Evolutionary conservation across 768 basidiomycete species (phyloP).

Genomic region (Coprinopsis marcescibilis): DNA sequence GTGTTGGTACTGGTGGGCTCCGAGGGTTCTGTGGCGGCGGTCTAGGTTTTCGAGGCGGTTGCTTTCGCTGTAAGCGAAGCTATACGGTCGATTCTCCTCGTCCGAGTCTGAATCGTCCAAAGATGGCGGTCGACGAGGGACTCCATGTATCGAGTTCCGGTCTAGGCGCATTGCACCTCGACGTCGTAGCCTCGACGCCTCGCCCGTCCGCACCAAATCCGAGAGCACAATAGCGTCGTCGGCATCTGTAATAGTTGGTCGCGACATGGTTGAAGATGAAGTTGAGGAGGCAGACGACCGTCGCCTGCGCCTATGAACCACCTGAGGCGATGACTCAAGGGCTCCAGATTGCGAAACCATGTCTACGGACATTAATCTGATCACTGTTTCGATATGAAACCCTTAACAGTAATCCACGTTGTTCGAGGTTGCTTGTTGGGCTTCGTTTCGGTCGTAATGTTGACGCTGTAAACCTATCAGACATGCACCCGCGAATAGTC

Average conservation of each 20-base stretch:
- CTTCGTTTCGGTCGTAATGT: no score
- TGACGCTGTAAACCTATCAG: no score
- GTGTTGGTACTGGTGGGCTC: conserved; percentile 5
- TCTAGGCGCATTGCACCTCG: conserved; percentile 69
- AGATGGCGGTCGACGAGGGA: conserved; percentile 7
- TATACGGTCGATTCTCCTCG: conserved; percentile 12
- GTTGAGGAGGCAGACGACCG: background rate
- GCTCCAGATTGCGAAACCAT: no score
- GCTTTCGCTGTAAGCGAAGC: conserved; percentile 1
- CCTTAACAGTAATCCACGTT: no score
- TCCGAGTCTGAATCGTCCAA: conserved; percentile 13
- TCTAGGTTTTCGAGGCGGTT: background rate
- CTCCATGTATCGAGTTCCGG: conserved; percentile 19
- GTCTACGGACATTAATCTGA: no score
- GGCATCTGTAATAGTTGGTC: conserved; percentile 28
- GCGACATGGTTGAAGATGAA: background rate
- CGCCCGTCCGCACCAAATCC: conserved; percentile 68
- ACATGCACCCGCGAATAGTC: no score
- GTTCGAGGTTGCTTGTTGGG: no score
- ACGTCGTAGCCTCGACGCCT: conserved; percentile 67
- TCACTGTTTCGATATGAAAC: no score
- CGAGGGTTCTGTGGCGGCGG: conserved; percentile 4
- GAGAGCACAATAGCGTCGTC: conserved; percentile 70
- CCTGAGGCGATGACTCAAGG: no score
- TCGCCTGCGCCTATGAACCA: no score